Percentiles rank a stretch among this genome's conserved stretches.
Evolutionary conservation across 2,329 filamentous ascomycete genomes (phyloP).

Genomic region (Cladosporium velox): DNA sequence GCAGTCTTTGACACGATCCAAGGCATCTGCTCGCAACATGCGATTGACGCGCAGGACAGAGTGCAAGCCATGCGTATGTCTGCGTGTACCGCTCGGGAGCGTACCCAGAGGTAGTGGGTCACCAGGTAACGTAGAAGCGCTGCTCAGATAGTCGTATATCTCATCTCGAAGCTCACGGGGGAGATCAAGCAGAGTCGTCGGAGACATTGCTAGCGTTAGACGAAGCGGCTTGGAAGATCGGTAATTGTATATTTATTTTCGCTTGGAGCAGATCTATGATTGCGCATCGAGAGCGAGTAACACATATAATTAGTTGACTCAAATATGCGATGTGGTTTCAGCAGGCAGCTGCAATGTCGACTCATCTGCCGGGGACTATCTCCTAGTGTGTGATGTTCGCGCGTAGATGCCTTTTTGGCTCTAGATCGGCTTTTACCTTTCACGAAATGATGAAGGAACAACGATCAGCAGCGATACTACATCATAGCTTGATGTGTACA

Average conservation of each 20-base stretch:
- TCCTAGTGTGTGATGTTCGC: neutral
- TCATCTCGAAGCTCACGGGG: conserved; percentile 24
- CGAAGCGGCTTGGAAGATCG: neutral
- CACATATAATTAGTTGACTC: neutral
- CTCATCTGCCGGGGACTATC: neutral
- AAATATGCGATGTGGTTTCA: neutral
- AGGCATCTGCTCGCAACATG: neutral
- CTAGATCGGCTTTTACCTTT: neutral
- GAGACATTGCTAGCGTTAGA: neutral
- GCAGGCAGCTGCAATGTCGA: neutral
- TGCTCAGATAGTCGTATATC: conserved; percentile 20
- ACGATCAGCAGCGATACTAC: neutral
- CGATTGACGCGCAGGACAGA: neutral
- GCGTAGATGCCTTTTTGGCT: neutral
- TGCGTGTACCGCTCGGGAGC: neutral
- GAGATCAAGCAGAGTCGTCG: conserved; percentile 11
- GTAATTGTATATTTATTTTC: neutral
- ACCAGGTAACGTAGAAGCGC: neutral
- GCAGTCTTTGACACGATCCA: neutral
- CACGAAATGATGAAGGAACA: neutral
- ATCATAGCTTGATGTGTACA: neutral
- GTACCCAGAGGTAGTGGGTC: neutral
- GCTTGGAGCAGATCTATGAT: neutral
- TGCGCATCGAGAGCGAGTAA: neutral
- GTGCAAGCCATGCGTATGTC: neutral